Conservation (phyloP, 495 filamentous ascomycete species). For the Penicillium daleae region DNA sequence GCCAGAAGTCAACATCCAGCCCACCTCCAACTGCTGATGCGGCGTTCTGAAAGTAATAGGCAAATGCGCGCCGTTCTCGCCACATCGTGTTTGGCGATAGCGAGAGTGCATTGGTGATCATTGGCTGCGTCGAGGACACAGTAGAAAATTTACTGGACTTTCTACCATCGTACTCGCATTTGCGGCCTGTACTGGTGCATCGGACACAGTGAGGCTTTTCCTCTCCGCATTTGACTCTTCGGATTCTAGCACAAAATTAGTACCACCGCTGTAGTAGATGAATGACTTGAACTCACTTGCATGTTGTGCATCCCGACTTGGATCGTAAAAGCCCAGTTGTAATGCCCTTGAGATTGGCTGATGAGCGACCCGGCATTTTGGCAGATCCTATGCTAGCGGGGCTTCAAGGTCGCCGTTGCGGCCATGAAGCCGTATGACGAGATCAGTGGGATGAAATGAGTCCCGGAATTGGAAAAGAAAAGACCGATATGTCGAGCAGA, state of each 20-base stretch:
- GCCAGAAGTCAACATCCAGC: constrained; percentile 60
- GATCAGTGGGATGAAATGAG: not conserved
- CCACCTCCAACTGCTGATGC: constrained; percentile 43
- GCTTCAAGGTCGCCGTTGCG: not conserved
- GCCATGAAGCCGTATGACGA: constrained; percentile 1
- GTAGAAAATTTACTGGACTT: constrained; percentile 4
- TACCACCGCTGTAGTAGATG: not conserved
- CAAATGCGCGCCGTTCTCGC: constrained; percentile 46
- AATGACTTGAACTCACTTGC: constrained; percentile 35
- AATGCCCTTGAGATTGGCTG: not conserved
- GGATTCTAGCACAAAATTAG: constrained; percentile 34
- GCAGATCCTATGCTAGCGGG: not conserved
- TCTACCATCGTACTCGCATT: constrained; percentile 43
- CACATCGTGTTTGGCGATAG: constrained; percentile 32
- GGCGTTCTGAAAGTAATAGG: constrained; percentile 42
- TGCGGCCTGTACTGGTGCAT: constrained; percentile 55
- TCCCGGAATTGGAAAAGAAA: not conserved
- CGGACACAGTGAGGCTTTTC: constrained; percentile 51
- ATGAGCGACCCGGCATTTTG: constrained; percentile 3
- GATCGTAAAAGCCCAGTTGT: constrained; percentile 35
- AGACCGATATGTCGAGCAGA: not conserved
- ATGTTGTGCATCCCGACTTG: constrained; percentile 45
- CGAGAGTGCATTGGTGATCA: constrained; percentile 24
- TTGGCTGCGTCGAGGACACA: not conserved
- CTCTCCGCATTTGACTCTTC: constrained; percentile 63